These are phyloP conservation scores for Tetracladium setigerum DNA, from an alignment of 495 filamentous ascomycete genomes.

Conservation along the genomic window DNA sequence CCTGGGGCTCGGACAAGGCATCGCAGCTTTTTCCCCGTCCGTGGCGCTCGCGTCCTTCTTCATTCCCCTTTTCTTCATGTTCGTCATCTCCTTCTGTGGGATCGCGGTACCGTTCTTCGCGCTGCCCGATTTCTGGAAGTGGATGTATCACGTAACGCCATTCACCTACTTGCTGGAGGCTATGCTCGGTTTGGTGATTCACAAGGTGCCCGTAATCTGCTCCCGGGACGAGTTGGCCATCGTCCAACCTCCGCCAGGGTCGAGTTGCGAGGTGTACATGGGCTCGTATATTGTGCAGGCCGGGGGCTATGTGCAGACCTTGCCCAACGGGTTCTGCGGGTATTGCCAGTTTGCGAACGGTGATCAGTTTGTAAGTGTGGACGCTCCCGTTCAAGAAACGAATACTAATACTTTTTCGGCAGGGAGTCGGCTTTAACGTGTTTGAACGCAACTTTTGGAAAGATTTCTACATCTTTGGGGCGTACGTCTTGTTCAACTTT, in stretches of 20 bases:
- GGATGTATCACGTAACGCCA: constrained; percentile 60
- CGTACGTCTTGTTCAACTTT: no score
- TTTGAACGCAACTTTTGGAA: no score
- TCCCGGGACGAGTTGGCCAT: constrained; percentile 35
- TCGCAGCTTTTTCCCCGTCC: constrained; percentile 64
- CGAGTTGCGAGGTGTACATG: constrained; percentile 40
- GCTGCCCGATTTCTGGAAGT: constrained; percentile 51
- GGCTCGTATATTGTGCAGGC: background rate
- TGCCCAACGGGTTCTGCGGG: constrained; percentile 43
- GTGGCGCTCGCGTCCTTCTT: constrained; percentile 59
- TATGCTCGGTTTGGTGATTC: constrained; percentile 35
- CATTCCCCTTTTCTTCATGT: constrained; percentile 54
- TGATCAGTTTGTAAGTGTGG: constrained; percentile 66
- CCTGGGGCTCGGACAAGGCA: constrained; percentile 68
- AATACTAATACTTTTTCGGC: no score
- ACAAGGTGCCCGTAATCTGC: constrained; percentile 37
- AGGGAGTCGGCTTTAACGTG: no score
- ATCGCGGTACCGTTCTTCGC: constrained; percentile 45
- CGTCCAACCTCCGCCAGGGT: constrained; percentile 35
- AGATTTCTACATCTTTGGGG: no score
- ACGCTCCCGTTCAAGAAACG: no score
- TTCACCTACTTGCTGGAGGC: constrained; percentile 57
- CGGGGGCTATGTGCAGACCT: constrained; percentile 44
- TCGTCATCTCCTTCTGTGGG: constrained; percentile 51
- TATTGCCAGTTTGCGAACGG: constrained; percentile 67